phyloP scores from a whole-genome alignment of 495 filamentous ascomycete genomes.

The Neurospora sp. region DNA sequence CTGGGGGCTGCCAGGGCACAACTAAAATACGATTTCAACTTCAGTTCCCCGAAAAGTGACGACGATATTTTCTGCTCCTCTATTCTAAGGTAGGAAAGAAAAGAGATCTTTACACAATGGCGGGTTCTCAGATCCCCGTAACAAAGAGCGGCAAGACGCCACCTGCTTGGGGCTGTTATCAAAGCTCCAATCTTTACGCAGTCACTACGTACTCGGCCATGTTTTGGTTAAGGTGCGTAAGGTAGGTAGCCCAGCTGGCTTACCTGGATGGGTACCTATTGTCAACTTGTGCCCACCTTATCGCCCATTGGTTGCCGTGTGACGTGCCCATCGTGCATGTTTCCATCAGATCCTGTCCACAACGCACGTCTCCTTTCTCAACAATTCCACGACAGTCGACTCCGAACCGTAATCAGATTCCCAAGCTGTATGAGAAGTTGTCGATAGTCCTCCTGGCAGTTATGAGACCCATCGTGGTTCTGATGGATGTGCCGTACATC shows the following conservation, averaged over 20 bases:
- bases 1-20: background rate
- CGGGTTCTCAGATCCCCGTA: background rate
- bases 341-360: background rate
- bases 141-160: background rate
- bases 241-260: background rate
- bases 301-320: background rate
- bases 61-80: background rate
- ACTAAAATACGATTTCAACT: background rate
- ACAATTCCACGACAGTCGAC: background rate
- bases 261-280: background rate
- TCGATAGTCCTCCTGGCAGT: background rate
- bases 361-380: background rate
- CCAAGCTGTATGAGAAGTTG: background rate
- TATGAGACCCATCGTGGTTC: background rate
- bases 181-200: background rate
- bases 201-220: background rate
- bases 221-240: background rate
- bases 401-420: background rate
- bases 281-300: background rate
- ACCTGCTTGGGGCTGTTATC: background rate
- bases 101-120: background rate
- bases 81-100: background rate
- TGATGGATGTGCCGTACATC: background rate
- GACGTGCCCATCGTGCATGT: background rate
- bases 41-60: background rate